A percentile compares a stretch with the other conserved stretches of the same genome.
phyloP scores from a whole-genome alignment of 768 basidiomycete genomes.

The Amanita muscaria region DNA sequence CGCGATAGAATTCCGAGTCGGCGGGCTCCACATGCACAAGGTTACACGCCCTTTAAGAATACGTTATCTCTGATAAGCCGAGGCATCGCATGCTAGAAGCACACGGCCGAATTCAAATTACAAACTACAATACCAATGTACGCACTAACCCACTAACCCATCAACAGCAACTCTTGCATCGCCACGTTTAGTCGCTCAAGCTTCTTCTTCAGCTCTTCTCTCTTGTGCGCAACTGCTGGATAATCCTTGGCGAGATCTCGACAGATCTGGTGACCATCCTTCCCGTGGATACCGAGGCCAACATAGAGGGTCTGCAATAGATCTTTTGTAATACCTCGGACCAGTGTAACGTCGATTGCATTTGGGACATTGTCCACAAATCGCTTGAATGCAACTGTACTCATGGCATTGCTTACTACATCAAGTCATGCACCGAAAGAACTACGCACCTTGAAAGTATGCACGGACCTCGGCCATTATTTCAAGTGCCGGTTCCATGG shows the following conservation, averaged over 20 bases:
- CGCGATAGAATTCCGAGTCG: too few species aligned
- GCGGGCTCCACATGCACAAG: too few species aligned
- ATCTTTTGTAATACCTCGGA: conserved; percentile 40
- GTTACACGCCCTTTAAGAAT: too few species aligned
- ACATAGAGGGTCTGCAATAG: conserved; percentile 36
- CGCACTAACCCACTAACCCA: not conserved
- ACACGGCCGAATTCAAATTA: too few species aligned
- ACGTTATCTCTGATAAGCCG: too few species aligned
- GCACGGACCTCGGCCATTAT: conserved; percentile 59
- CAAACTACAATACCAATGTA: not conserved
- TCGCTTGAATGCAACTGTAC: conserved; percentile 50
- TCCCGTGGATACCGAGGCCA: conserved; percentile 44
- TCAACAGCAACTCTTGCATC: not conserved
- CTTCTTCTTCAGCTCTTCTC: conserved; percentile 44
- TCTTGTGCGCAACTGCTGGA: conserved; percentile 30
- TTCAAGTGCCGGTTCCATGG: conserved; percentile 36
- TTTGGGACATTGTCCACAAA: conserved; percentile 49
- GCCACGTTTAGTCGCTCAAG: conserved; percentile 33
- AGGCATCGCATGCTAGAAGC: too few species aligned
- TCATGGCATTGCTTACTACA: conserved; percentile 25
- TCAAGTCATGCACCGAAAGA: conserved; percentile 27
- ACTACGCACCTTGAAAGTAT: conserved; percentile 49
- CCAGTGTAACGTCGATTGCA: conserved; percentile 46
- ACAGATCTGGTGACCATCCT: conserved; percentile 40
- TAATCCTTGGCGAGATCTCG: conserved; percentile 44